These are phyloP conservation scores for Coriaria nepalensis DNA, from an alignment of 306 rosid species.

Conservation along the genomic window DNA sequence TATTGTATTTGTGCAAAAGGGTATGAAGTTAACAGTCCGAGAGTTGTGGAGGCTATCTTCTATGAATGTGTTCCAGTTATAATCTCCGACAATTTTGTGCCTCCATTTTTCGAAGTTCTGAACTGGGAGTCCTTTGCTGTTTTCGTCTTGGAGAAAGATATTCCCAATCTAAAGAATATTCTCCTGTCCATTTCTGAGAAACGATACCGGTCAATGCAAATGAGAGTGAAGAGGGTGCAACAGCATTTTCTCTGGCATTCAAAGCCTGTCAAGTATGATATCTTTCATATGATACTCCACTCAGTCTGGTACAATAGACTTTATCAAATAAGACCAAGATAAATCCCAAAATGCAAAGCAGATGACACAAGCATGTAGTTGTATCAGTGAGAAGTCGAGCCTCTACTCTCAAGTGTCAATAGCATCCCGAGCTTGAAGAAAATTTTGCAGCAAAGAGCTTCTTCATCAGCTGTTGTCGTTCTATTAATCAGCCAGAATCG, in stretches of 20 bases:
- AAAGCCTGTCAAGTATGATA: conserved; percentile 69
- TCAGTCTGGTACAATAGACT: conserved; percentile 72
- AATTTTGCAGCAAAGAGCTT: too few relatives aligned
- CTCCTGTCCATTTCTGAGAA: conserved; percentile 59
- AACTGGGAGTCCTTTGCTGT: conserved; percentile 91
- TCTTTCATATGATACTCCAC: conserved; percentile 90
- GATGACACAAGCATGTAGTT: too few relatives aligned
- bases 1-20: conserved; percentile 93
- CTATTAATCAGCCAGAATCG: too few relatives aligned
- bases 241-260: conserved; percentile 85
- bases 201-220: conserved; percentile 56
- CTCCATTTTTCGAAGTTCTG: conserved; percentile 73
- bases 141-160: conserved; percentile 61
- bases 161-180: conserved; percentile 60
- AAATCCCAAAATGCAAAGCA: neutral
- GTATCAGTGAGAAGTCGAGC: too few relatives aligned
- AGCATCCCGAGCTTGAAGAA: too few relatives aligned
- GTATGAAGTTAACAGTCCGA: conserved; percentile 84
- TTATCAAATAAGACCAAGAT: conserved; percentile 9
- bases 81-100: conserved; percentile 88
- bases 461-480: too few relatives aligned
- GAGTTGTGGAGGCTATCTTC: conserved; percentile 78
- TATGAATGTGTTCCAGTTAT: conserved; percentile 82
- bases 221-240: conserved; percentile 69
- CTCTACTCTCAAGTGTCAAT: too few relatives aligned